Conservation (phyloP, 208 protist species). For the Herpetomonas samuelpessoai region DNA sequence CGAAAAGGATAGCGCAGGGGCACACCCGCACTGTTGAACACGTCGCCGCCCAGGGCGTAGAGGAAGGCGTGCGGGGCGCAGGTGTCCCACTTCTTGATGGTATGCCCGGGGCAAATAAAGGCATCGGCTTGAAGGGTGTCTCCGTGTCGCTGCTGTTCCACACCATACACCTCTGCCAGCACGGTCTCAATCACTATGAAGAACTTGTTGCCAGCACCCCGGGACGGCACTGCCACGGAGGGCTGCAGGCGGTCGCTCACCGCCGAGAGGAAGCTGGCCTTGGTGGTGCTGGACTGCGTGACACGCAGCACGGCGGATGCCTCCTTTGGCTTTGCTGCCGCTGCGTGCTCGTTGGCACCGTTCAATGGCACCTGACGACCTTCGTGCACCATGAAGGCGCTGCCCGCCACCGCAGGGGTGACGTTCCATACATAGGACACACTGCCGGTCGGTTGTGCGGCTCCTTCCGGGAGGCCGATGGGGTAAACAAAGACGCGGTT, state of each 20-base stretch:
- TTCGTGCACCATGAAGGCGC: slow-evolving; percentile 45
- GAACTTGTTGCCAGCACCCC: slow-evolving; percentile 59
- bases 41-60: slow-evolving; percentile 49
- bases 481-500: slow-evolving; percentile 63
- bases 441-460: background rate
- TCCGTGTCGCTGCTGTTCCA: slow-evolving; percentile 1
- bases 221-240: slow-evolving; percentile 11
- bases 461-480: background rate
- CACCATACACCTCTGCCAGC: slow-evolving; percentile 7
- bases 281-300: slow-evolving; percentile 38
- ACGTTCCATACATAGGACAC: slow-evolving; percentile 49
- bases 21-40: slow-evolving; percentile 29
- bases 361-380: slow-evolving; percentile 17
- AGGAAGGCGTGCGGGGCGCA: slow-evolving; percentile 76
- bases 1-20: slow-evolving; percentile 32
- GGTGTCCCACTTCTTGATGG: slow-evolving; percentile 80
- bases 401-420: slow-evolving; percentile 1
- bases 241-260: slow-evolving; percentile 26
- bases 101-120: slow-evolving; percentile 48
- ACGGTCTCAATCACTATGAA: slow-evolving; percentile 36
- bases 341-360: background rate
- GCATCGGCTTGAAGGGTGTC: slow-evolving; percentile 29
- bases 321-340: background rate
- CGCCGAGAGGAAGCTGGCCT: slow-evolving; percentile 23
- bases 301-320: slow-evolving; percentile 6